Percentiles rank a stretch among this genome's conserved stretches.
These are phyloP conservation scores for Apodospora peruviana DNA, from an alignment of 495 filamentous ascomycete genomes.

Conservation along the genomic window DNA sequence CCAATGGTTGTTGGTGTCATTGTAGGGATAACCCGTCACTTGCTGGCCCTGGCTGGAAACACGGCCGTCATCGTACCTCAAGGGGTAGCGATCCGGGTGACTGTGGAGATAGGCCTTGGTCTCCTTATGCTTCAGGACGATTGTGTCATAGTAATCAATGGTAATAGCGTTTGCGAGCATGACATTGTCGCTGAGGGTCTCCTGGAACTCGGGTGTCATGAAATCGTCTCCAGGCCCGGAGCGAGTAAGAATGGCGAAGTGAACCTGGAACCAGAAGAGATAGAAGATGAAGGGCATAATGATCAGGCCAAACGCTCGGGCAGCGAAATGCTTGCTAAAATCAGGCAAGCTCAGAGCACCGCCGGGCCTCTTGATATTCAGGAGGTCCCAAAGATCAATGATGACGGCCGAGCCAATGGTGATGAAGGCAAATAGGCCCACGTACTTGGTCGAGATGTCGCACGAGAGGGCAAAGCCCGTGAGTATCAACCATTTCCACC, in stretches of 20 bases:
- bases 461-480: constrained; percentile 92
- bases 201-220: constrained; percentile 97
- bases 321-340: constrained; percentile 86
- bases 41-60: constrained; percentile 97
- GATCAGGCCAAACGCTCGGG: constrained; percentile 76
- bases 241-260: constrained; percentile 81
- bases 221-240: constrained; percentile 97
- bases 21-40: constrained; percentile 95
- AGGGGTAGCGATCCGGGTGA: constrained; percentile 80
- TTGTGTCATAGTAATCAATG: constrained; percentile 84
- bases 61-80: constrained; percentile 94
- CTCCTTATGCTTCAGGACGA: constrained; percentile 90
- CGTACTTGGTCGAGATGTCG: constrained; percentile 98
- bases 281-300: constrained; percentile 94
- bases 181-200: constrained; percentile 88
- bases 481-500: constrained; percentile 99
- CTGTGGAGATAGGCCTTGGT: constrained; percentile 95
- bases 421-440: constrained; percentile 93
- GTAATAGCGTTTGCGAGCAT: constrained; percentile 80
- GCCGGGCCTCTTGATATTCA: constrained; percentile 76
- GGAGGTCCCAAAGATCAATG: constrained; percentile 91
- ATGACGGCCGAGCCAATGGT: constrained; percentile 90
- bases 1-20: constrained; percentile 99
- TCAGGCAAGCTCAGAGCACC: constrained; percentile 70
- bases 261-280: constrained; percentile 99